Conservation (phyloP, 2,329 filamentous ascomycete genomes). For the Periconia digitata region DNA sequence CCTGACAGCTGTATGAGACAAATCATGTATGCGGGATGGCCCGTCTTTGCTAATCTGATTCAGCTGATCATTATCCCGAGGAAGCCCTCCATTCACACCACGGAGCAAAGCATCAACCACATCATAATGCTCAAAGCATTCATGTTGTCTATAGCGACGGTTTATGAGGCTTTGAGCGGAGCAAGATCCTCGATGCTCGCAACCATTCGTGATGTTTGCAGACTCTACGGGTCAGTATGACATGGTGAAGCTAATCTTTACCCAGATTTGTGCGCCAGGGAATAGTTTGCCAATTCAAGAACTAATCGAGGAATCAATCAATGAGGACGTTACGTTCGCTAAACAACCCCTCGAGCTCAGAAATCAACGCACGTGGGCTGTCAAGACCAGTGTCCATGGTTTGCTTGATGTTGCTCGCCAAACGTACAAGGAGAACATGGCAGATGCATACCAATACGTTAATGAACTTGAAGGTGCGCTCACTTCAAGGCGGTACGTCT, state of each 20-base stretch:
- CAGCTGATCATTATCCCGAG: slow-evolving; percentile 72
- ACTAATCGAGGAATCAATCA: slow-evolving; percentile 71
- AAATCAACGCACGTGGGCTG: slow-evolving; percentile 87
- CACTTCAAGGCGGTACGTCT: not conserved
- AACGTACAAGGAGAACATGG: slow-evolving; percentile 85
- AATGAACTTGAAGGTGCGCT: slow-evolving; percentile 64
- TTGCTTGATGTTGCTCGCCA: slow-evolving; percentile 86
- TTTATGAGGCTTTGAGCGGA: slow-evolving; percentile 68
- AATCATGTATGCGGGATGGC: not conserved
- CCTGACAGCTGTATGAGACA: slow-evolving; percentile 65
- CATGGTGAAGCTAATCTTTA: not conserved
- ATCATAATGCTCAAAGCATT: slow-evolving; percentile 86
- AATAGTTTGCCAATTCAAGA: slow-evolving; percentile 62
- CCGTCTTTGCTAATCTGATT: slow-evolving; percentile 45
- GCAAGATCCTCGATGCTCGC: slow-evolving; percentile 65
- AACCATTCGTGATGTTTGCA: slow-evolving; percentile 62
- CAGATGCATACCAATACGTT: slow-evolving; percentile 73
- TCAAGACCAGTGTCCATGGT: slow-evolving; percentile 82
- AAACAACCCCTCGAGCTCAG: slow-evolving; percentile 79
- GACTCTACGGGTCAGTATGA: slow-evolving; percentile 8
- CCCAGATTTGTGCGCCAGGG: slow-evolving; percentile 64
- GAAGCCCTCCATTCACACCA: slow-evolving; percentile 65
- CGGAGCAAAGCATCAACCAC: slow-evolving; percentile 82
- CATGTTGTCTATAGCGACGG: slow-evolving; percentile 64
- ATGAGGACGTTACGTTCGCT: slow-evolving; percentile 78